phyloP scores from a whole-genome alignment of 495 filamentous ascomycete species.

The Aspergillus ostianus region DNA sequence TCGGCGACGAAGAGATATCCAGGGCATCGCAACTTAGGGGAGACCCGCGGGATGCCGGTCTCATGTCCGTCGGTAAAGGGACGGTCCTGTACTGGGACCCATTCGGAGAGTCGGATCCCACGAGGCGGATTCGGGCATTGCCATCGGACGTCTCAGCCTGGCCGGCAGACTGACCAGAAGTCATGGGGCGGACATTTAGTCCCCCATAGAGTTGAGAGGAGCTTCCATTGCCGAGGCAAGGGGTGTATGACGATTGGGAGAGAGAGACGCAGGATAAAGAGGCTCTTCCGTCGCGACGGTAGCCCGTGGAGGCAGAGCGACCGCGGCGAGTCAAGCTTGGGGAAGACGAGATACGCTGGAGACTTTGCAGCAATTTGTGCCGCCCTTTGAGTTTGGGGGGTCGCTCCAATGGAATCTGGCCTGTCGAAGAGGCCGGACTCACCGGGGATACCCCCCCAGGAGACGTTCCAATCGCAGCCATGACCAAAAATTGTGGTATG shows the following conservation, averaged over 20 bases:
- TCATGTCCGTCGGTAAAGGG: constrained; percentile 64
- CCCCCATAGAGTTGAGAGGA: constrained; percentile 62
- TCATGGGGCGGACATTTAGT: constrained; percentile 54
- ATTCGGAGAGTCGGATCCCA: constrained; percentile 40
- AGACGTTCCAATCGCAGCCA: constrained; percentile 32
- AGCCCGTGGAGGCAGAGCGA: constrained; percentile 54
- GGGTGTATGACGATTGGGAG: constrained; percentile 58
- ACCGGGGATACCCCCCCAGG: constrained; percentile 26
- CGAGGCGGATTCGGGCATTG: constrained; percentile 49
- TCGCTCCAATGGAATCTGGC: constrained; percentile 48
- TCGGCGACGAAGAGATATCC: constrained; percentile 21
- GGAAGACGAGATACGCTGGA: constrained; percentile 88
- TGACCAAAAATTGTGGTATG: constrained; percentile 13
- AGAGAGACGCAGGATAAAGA: constrained; percentile 88
- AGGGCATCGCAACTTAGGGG: constrained; percentile 34
- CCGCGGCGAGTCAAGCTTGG: constrained; percentile 67
- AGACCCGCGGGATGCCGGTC: constrained; percentile 44
- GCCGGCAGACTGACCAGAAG: constrained; percentile 57
- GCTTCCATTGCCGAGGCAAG: constrained; percentile 49
- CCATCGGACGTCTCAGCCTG: constrained; percentile 34
- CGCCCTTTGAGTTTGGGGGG: constrained; percentile 68
- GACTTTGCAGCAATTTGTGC: constrained; percentile 69
- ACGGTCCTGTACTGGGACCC: constrained; percentile 39
- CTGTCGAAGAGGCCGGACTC: constrained; percentile 31
- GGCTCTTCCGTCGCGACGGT: constrained; percentile 65